Conservation (phyloP, 2,329 filamentous ascomycete genomes). For the Parastagonospora avenae region DNA sequence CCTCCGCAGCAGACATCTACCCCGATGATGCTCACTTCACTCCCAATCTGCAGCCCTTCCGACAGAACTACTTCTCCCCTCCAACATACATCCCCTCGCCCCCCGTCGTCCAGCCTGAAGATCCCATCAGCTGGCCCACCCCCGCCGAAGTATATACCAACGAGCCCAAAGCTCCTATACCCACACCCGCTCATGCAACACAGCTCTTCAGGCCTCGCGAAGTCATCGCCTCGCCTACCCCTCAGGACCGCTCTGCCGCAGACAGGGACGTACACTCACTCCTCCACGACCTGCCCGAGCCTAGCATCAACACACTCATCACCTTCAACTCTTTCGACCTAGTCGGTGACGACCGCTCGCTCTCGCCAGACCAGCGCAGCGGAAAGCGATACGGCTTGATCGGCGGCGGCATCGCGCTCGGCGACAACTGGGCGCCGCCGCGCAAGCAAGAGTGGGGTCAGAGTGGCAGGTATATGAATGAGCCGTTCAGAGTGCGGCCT, state of each 20-base stretch:
- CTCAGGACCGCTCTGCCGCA: constrained; percentile 11
- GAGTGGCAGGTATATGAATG: neutral
- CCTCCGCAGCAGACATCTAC: constrained; percentile 38
- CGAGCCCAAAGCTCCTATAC: neutral
- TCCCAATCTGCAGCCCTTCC: neutral
- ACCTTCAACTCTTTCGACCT: constrained; percentile 8
- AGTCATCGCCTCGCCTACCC: constrained; percentile 3
- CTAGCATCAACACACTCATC: constrained; percentile 5
- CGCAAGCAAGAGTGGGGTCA: no score
- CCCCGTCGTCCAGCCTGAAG: neutral
- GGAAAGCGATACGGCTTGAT: constrained; percentile 25
- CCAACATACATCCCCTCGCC: neutral
- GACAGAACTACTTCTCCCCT: neutral
- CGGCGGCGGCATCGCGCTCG: constrained; percentile 16
- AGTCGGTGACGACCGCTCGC: constrained; percentile 15
- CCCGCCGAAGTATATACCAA: constrained; percentile 19
- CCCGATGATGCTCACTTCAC: constrained; percentile 32
- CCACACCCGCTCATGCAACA: neutral
- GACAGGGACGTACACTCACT: constrained; percentile 17
- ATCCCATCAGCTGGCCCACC: constrained; percentile 18
- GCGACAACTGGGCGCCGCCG: constrained; percentile 17
- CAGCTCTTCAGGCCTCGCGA: neutral
- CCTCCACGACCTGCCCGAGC: constrained; percentile 13
- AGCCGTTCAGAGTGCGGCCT: constrained; percentile 19
- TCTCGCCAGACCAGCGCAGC: constrained; percentile 19